Evolutionary conservation across 768 basidiomycete species (phyloP).

Genomic region (Lactifluus subvellereus): DNA sequence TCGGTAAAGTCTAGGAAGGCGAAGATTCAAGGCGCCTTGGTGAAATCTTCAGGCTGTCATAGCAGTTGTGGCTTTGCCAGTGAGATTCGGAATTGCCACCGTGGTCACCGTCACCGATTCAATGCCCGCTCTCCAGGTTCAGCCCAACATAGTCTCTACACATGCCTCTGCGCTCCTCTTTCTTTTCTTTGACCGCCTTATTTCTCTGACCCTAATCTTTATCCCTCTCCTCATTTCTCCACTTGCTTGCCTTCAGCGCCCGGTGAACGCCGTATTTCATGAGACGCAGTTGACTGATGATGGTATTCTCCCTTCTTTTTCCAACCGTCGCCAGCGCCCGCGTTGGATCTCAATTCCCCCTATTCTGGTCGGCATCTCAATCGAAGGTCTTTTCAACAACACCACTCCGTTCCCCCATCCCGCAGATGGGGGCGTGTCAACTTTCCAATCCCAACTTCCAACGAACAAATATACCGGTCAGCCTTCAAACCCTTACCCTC

Average conservation of each 20-base stretch:
- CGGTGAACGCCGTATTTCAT: background rate
- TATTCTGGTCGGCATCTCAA: background rate
- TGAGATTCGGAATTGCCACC: too few species aligned
- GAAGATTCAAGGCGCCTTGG: background rate
- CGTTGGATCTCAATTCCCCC: too few species aligned
- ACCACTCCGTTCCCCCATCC: too few species aligned
- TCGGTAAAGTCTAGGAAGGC: background rate
- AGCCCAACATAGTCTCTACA: too few species aligned
- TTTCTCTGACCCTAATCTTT: background rate
- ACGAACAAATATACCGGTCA: background rate
- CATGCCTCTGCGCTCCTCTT: background rate
- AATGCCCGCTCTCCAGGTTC: slow-evolving; percentile 6
- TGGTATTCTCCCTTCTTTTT: background rate
- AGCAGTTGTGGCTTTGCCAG: too few species aligned
- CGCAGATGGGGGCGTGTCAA: too few species aligned
- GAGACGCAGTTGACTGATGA: background rate
- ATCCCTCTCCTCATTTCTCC: background rate
- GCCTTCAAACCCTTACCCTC: background rate
- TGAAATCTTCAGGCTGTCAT: too few species aligned
- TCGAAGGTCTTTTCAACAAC: background rate
- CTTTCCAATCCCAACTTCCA: background rate
- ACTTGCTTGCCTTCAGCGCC: background rate
- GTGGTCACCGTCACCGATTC: background rate
- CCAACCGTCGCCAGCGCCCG: too few species aligned
- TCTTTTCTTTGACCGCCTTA: too few species aligned